Base-by-base conservation (phyloP, 176 grass and related monocot species). In the Eragrostis curvula region DNA sequence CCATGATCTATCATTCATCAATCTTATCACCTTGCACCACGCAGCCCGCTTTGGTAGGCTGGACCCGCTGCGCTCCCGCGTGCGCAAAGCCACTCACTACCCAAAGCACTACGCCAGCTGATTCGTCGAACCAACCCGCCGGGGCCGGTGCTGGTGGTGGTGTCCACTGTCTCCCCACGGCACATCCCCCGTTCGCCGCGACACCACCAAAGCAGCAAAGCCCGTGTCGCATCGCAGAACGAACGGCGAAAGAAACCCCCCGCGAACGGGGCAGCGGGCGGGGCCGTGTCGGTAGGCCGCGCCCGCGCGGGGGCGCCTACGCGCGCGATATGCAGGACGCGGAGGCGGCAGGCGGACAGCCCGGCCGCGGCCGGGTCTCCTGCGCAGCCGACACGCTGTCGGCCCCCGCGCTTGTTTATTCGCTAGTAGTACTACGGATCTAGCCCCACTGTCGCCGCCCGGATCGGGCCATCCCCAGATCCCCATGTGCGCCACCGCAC, bases 331-430 rank as follows among this genome's bases (percentile, higher is more conserved):
- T 7, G 16, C 45, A 3, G 44, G 75, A 60, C 77, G 46, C 44
- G 6, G 57, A 53, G 55, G 57, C 66, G 81, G 71, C 83, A 89
- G 46, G 28, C 58, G 45, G 81, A 82, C 84, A 87, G 23, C 62
- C 41, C 41, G 71, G 56, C 42, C 80, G 51, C 77, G 50, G 23
- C 58, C 2, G 41, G 68, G 76, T 85, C 80, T 74, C 86, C 91
- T 74, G 7, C 49, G 23, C 84, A 17, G 83, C 86, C 88, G 67
- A 87, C 86, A 93, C 49, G 12, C 12, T 93, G 88, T 89, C 71
- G 76, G 28, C 40, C 76, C 80, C 40, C n/a, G n/a, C 20, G 52
- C 53, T 47, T 45, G 39, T 32, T 28, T 73, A 56, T 47, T 78
- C 44, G 15, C 46, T n/a, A n/a, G n/a, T n/a, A n/a, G n/a, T n/a